Base-by-base conservation (phyloP, 257 asterid species). In the Nicotiana sylvestris region DNA sequence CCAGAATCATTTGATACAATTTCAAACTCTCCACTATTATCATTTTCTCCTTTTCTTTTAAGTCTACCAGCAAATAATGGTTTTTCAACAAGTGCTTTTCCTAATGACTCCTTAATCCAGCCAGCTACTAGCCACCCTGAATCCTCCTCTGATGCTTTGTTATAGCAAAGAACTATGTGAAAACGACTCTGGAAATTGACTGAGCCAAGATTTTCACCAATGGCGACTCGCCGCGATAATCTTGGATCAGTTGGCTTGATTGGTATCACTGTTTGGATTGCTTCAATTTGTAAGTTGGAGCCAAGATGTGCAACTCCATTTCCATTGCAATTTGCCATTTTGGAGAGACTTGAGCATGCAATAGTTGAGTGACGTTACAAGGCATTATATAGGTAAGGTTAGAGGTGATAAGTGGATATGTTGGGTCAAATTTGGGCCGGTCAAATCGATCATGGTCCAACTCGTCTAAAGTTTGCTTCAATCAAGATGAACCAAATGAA, bases 51-150 rank as follows among this genome's bases (percentile, higher is more conserved):
- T 3, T 76, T 27, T 32, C 77, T 32, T 58, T 77, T 85, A 29
- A 94, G 80, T 74, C 98, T 90, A 9, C 97, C 98, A 1, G 95
- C 97, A 18, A 94, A 83, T 70, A 90, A 29, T 5, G 97, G 96
- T 29, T 86, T 83, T 17, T 92, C 92, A 18, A 61, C 33, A 68
- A 94, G 77, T 9, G 95, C 92, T 11, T 35, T 49, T 1, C 93
- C 91, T 1, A 92, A 88, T 11, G 97, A 91, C 76, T 94, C 96
- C 85, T 65, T 92, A 0, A 91, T 88, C 91, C 91, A 87, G 0
- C 91, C 96, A 0, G 95, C 94, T 4, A 87, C 74, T 1, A 84
- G 25, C 87, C 92, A 85, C 3, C 96, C 97, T 6, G 92, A 91
- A 25, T 89, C 93, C 3, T 68, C 88, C 3, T 68, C 85, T 9